phyloP scores from a whole-genome alignment of 768 basidiomycete species.

The Piloderma croceum region DNA sequence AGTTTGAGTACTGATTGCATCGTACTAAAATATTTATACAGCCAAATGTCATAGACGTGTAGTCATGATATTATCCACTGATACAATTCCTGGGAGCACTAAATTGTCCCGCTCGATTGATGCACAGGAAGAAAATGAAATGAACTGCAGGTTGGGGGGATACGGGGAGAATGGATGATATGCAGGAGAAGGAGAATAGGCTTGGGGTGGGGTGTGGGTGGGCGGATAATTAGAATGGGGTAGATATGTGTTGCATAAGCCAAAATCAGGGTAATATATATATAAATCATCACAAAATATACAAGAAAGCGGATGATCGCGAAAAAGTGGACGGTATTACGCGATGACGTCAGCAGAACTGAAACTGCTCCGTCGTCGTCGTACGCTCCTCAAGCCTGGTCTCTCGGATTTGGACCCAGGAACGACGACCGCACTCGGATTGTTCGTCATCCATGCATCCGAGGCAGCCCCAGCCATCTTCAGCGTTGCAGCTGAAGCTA shows the following conservation, averaged over 20 bases:
- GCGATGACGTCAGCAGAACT: constrained; percentile 83
- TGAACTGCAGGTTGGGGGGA: constrained; percentile 32
- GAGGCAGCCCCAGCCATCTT: constrained; percentile 35
- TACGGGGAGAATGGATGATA: too few species aligned
- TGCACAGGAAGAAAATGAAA: too few species aligned
- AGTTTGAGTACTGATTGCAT: too few species aligned
- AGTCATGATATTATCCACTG: too few species aligned
- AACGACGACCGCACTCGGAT: constrained; percentile 62
- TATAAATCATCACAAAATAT: not conserved
- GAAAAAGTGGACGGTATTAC: constrained; percentile 28
- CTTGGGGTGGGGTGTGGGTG: constrained; percentile 15
- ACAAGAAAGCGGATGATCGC: not conserved
- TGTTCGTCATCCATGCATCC: constrained; percentile 76
- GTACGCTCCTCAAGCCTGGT: constrained; percentile 66
- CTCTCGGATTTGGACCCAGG: constrained; percentile 68
- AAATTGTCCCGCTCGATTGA: too few species aligned
- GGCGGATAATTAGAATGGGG: constrained; percentile 9
- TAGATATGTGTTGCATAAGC: constrained; percentile 9
- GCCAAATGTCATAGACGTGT: too few species aligned
- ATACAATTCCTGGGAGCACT: too few species aligned
- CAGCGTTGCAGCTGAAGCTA: constrained; percentile 36
- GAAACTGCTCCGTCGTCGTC: constrained; percentile 80
- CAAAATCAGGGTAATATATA: not conserved
- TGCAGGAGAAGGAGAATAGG: constrained; percentile 2
- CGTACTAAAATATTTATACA: too few species aligned